Conservation (phyloP, 83 land plant species). For the Picea mariana region DNA sequence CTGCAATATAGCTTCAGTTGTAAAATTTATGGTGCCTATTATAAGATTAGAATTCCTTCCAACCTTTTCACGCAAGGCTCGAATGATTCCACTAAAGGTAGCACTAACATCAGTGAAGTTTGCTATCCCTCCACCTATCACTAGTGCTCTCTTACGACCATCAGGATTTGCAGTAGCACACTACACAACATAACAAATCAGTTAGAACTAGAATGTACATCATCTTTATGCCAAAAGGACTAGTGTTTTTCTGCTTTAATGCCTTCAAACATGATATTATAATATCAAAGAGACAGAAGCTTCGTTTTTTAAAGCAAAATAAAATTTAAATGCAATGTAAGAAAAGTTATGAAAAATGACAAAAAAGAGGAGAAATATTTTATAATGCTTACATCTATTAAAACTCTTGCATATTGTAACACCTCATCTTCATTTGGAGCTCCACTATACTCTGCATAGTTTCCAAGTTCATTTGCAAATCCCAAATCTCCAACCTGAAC, state of each 20-base stretch:
- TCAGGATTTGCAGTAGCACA: slow-evolving; percentile 95
- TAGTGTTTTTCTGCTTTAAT: neutral
- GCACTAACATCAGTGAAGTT: slow-evolving; percentile 99
- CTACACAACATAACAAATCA: slow-evolving; percentile 34
- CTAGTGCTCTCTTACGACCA: slow-evolving; percentile 82
- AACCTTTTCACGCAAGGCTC: slow-evolving; percentile 95
- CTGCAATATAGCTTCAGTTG: too few species aligned
- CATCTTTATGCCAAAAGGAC: neutral
- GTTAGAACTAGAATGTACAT: neutral
- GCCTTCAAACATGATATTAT: neutral
- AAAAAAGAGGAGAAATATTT: neutral
- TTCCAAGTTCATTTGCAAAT: slow-evolving; percentile 57
- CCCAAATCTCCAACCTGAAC: slow-evolving; percentile 60
- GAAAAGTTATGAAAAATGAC: neutral
- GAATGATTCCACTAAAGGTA: slow-evolving; percentile 93
- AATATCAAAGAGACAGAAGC: too few species aligned
- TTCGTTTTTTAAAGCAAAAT: neutral
- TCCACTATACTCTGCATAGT: slow-evolving; percentile 84
- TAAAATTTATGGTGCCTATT: too few species aligned
- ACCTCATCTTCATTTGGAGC: slow-evolving; percentile 99
- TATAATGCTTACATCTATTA: slow-evolving; percentile 76
- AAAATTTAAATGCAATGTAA: neutral
- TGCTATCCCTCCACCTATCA: slow-evolving; percentile 99
- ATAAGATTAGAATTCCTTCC: slow-evolving; percentile 2
- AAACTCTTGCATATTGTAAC: slow-evolving; percentile 94